Evolutionary conservation across 192 early-diverging fungal genomes (phyloP), one percentile per base, ranked within the genome.

Genomic region (Gigaspora rosea): DNA sequence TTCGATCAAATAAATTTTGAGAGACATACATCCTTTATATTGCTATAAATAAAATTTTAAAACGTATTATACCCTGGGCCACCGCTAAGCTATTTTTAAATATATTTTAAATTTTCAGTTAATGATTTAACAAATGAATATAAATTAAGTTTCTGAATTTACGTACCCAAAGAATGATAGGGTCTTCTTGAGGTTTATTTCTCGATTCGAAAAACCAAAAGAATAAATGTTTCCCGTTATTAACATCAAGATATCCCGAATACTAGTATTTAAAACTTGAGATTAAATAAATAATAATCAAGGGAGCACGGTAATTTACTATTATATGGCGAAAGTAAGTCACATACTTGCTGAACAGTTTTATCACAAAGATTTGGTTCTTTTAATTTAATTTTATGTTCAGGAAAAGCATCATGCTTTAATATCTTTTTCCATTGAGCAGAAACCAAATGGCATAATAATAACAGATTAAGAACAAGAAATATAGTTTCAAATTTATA

Each of bases 181-280:
- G 97, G 74, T 95, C 96, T 36, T 83, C 86, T 77, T 82, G 76
- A 18, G 91, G 91, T 58, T 87, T 82, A 76, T 87, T 87, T 77
- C 94, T 93, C 8, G 93, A 92, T 82, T 97, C 96, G 82, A 99
- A 98, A 89, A 99, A 98, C 93, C 94, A 96, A 82, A 95, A 96
- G 86, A 95, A 96, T 79, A 95, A 95, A 83, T 96, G 93, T 51
- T 92, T 88, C 71, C 91, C 87, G 18, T 80, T 81, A 51, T 80
- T 82, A 49, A 78, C 81, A 75, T 93, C 91, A 35, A 95, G 81
- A 78, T 95, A 93, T 46, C 92, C 93, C 64, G 91, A 92, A 83
- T 93, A 94, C 90, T 89, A 82, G 49, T 64, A 48, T 49, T 41
- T 2, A 56, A 27, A 33, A 18, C 10, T 56, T 36, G 8, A 2